Evolutionary conservation across 768 basidiomycete species (phyloP), one percentile per base, ranked within the genome.

Genomic region (Tricholoma hemisulphureum): DNA sequence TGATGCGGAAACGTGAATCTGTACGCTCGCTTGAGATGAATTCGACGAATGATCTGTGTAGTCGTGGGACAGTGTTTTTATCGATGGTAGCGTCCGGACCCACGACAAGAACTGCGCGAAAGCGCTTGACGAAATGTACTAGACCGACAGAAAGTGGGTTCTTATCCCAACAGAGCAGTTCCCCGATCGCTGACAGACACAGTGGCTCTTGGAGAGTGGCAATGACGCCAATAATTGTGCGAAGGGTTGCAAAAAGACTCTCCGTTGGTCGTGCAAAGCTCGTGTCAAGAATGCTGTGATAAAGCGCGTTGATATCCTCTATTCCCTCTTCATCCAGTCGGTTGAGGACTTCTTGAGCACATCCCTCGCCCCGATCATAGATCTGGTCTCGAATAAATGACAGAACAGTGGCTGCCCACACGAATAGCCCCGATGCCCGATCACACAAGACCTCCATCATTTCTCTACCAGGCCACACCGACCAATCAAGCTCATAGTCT

Each of bases 261-360:
- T 35, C 34, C 34, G 34, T 35, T 9, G 34, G 34, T 8, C 34
- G 34, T 8, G 34, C 34, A 35, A 35, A 35, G 34, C 48, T 59
- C 34, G 51, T 34, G n/a, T 34, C 16, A 24, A 63, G 59, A 26
- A 60, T 57, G 18, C 45, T 43, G 23, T 41, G 32, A 53, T 65
- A 63, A n/a, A 65, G 55, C 9, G n/a, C 49, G 34, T 65, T 61
- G 37, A 65, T 59, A 24, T 61, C 62, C 29, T 24, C 41, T 39
- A 53, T 55, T 2, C 51, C 57, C 14, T 59, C 51, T 6, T 46
- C 46, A 28, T 34, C 61, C 37, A 55, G 14, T 31, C 6, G n/a
- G 24, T 60, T 55, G 18, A 64, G 48, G 3, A 66, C 35, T 1
- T 55, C 51, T 8, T 55, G 41, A 26, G 62, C 51, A 26, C 61